A percentile compares a stretch with the other conserved stretches of the same genome.
Evolutionary conservation across 2,329 filamentous ascomycete genomes (phyloP).

Genomic region (Neophaeococcomyces mojaviensis): DNA sequence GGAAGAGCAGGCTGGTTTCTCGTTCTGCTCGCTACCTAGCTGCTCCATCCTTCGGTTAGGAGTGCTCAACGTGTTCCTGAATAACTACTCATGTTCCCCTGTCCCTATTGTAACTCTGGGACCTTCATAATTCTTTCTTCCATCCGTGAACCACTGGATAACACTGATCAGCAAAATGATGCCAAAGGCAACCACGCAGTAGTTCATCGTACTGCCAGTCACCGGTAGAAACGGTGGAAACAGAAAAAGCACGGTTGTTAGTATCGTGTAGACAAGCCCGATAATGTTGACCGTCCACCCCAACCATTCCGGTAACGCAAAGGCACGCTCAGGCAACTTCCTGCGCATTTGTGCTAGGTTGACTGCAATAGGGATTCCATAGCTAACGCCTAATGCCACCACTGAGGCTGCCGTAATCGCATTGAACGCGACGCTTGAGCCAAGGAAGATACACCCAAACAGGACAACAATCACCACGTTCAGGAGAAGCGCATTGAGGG

Average conservation of each 20-base stretch:
- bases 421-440: slow-evolving; percentile 48
- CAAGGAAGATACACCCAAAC: slow-evolving; percentile 49
- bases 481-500: slow-evolving; percentile 46
- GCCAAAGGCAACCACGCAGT: slow-evolving; percentile 52
- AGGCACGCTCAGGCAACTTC: slow-evolving; percentile 36
- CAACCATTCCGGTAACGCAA: slow-evolving; percentile 51
- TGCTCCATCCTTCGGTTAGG: no score
- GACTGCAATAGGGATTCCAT: slow-evolving; percentile 50
- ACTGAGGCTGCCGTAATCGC: slow-evolving; percentile 55
- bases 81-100: slow-evolving; percentile 25
- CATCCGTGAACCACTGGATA: slow-evolving; percentile 46
- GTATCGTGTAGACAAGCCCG: slow-evolving; percentile 40
- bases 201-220: slow-evolving; percentile 50
- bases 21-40: no score
- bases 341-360: slow-evolving; percentile 40
- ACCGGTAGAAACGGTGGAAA: slow-evolving; percentile 51
- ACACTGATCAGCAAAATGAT: slow-evolving; percentile 46
- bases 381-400: slow-evolving; percentile 52
- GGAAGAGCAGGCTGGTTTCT: no score
- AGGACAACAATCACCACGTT: slow-evolving; percentile 48
- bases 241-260: slow-evolving; percentile 52
- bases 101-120: slow-evolving; percentile 25
- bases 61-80: slow-evolving; percentile 29
- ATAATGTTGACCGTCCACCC: slow-evolving; percentile 39
- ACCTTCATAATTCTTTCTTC: slow-evolving; percentile 49